Percentiles rank a stretch among this genome's conserved stretches.
Conservation (phyloP, 768 basidiomycete species). For the Mycena filopes region DNA sequence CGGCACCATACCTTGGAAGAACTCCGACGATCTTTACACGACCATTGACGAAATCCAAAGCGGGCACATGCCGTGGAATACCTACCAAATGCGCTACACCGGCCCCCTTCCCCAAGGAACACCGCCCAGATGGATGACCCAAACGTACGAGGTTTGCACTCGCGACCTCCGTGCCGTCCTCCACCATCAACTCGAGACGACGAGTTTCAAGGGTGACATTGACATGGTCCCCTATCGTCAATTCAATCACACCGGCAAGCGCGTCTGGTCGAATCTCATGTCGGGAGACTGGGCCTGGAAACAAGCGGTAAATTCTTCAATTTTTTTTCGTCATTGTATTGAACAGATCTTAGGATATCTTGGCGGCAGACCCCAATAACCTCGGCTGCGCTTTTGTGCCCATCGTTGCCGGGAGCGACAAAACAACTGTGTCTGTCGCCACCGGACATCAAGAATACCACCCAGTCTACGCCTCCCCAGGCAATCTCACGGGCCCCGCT, state of each 20-base stretch:
- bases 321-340: not conserved
- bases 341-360: constrained; percentile 28
- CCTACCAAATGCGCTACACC: constrained; percentile 3
- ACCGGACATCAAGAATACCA: constrained; percentile 53
- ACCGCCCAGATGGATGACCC: constrained; percentile 18
- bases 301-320: constrained; percentile 34
- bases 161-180: constrained; percentile 1
- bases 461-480: constrained; percentile 45
- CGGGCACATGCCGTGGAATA: constrained; percentile 1
- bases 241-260: constrained; percentile 37
- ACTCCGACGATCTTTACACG: constrained; percentile 23
- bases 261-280: constrained; percentile 41
- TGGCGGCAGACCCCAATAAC: constrained; percentile 32
- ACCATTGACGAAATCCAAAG: not conserved
- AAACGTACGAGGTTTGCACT: constrained; percentile 17
- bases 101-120: constrained; percentile 1
- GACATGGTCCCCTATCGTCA: constrained; percentile 39
- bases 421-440: constrained; percentile 53
- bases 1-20: not conserved
- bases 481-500: constrained; percentile 39
- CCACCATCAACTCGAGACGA: constrained; percentile 4
- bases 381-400: constrained; percentile 46
- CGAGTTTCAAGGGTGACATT: constrained; percentile 15
- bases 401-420: constrained; percentile 50
- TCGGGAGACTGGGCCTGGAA: constrained; percentile 42